Percentiles rank a stretch among this genome's conserved stretches.
phyloP scores from a whole-genome alignment of 2,329 filamentous ascomycete genomes.

The Colletotrichum caudatum region DNA sequence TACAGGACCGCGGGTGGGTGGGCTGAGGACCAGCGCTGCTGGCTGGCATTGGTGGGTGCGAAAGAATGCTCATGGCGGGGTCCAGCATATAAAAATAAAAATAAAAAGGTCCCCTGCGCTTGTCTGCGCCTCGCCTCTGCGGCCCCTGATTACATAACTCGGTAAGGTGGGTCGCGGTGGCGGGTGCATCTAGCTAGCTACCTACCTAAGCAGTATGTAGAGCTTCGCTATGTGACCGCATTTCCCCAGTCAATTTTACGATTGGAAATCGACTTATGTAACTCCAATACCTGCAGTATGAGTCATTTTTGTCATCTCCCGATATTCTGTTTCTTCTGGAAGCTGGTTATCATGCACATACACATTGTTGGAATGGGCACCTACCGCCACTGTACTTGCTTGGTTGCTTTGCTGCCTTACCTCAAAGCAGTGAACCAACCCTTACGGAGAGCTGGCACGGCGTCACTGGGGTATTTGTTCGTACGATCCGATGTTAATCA shows the following conservation, averaged over 20 bases:
- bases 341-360: neutral
- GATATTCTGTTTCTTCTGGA: neutral
- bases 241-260: too few relatives aligned
- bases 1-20: slow-evolving; percentile 17
- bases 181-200: neutral
- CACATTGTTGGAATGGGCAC: too few relatives aligned
- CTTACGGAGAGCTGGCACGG: neutral
- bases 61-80: slow-evolving; percentile 20
- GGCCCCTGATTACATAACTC: slow-evolving; percentile 4
- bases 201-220: too few relatives aligned
- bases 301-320: neutral
- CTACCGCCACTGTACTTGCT: neutral
- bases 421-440: neutral
- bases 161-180: neutral
- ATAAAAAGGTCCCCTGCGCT: slow-evolving; percentile 3
- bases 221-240: neutral
- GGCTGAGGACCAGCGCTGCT: slow-evolving; percentile 5
- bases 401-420: neutral
- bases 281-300: neutral
- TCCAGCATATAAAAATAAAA: slow-evolving; percentile 10
- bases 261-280: neutral
- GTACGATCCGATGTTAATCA: slow-evolving; percentile 1
- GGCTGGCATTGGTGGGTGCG: slow-evolving; percentile 32
- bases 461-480: neutral
- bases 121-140: slow-evolving; percentile 12